Evolutionary conservation across 352 stramenopile genomes (phyloP).

Genomic region (Globisporangium perplexum): DNA sequence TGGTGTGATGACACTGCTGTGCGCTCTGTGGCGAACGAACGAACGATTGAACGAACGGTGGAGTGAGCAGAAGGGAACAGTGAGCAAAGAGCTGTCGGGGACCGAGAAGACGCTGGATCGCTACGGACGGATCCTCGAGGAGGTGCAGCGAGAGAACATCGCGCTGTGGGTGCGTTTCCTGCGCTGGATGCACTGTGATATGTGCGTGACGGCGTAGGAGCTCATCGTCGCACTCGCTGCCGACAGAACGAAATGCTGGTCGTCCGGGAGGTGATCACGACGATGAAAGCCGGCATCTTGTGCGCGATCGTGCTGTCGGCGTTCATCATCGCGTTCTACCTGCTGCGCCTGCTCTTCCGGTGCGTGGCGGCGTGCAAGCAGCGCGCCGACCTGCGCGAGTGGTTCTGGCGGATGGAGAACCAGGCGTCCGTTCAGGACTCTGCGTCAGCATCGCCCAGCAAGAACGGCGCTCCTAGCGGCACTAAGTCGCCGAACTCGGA

Average conservation of each 20-base stretch:
- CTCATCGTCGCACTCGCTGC: neutral
- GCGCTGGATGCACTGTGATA: neutral
- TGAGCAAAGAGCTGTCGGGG: conserved; percentile 23
- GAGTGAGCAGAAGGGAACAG: conserved; percentile 24
- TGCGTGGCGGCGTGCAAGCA: conserved; percentile 69
- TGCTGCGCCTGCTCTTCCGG: conserved; percentile 60
- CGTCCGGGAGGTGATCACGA: conserved; percentile 79
- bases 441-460: conserved; percentile 9
- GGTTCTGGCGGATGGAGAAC: conserved; percentile 65
- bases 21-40: no score
- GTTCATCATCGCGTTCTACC: conserved; percentile 68
- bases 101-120: conserved; percentile 27
- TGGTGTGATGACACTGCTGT: neutral
- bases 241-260: conserved; percentile 70
- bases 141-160: conserved; percentile 42
- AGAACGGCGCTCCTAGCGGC: neutral
- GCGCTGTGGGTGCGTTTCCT: conserved; percentile 32
- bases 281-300: conserved; percentile 81
- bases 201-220: neutral
- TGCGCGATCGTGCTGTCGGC: conserved; percentile 64
- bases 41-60: neutral
- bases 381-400: conserved; percentile 67
- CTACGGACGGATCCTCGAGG: conserved; percentile 30
- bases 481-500: neutral
- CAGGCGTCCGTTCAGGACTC: conserved; percentile 7